These are phyloP conservation scores for Parietichytrium sp. DNA, from an alignment of 108 stramenopile species.

Conservation along the genomic window DNA sequence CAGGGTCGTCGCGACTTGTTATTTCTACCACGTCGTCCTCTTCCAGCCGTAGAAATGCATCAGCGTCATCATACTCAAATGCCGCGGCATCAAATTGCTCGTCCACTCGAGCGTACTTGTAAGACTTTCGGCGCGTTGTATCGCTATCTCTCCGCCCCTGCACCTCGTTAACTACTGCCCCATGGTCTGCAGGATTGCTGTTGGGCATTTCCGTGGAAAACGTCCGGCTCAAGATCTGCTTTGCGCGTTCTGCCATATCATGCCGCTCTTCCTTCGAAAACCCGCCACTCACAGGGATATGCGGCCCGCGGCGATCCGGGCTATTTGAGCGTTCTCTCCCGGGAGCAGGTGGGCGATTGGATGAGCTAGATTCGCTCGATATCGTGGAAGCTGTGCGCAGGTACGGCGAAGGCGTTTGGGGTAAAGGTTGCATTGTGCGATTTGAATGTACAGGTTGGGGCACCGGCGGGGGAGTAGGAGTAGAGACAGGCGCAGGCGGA, in stretches of 20 bases:
- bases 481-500: neutral
- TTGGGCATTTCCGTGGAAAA: neutral
- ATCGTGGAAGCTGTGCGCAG: neutral
- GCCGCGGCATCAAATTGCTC: neutral
- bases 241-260: neutral
- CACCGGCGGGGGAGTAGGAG: neutral
- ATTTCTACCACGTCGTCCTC: slow-evolving; percentile 18
- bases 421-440: neutral
- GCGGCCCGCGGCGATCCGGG: neutral
- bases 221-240: slow-evolving; percentile 1
- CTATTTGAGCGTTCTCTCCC: neutral
- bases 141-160: neutral
- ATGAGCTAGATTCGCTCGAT: neutral
- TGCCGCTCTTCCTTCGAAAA: slow-evolving; percentile 21
- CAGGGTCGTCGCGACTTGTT: neutral
- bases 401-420: neutral
- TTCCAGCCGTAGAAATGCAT: neutral
- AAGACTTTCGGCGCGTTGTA: neutral
- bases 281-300: neutral
- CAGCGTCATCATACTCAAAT: neutral
- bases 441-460: neutral
- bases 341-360: neutral
- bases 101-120: slow-evolving; percentile 22
- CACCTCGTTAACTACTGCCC: neutral
- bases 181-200: neutral